Percentiles rank a stretch among this genome's conserved stretches.
Evolutionary conservation across 371 early-diverging fungal genomes (phyloP).

Genomic region (Rhizopus sp.): DNA sequence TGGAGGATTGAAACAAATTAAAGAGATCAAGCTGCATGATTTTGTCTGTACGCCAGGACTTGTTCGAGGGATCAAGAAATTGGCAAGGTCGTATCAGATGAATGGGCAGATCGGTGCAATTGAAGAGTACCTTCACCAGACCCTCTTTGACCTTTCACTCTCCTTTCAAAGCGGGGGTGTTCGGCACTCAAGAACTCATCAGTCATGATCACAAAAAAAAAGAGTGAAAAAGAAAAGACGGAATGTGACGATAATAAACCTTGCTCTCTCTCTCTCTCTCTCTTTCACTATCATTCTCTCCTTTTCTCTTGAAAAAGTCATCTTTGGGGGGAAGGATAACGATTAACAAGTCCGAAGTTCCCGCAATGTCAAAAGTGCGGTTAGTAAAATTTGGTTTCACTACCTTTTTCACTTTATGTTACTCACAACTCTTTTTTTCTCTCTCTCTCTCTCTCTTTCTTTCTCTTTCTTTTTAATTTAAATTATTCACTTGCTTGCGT

Average conservation of each 20-base stretch:
- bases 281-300: no score
- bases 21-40: constrained; percentile 9
- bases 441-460: not conserved
- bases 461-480: not conserved
- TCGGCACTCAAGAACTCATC: constrained; percentile 1
- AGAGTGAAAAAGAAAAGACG: no score
- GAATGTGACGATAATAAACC: no score
- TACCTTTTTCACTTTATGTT: no score
- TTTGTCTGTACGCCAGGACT: constrained; percentile 15
- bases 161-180: not conserved
- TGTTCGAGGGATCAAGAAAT: constrained; percentile 4
- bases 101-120: not conserved
- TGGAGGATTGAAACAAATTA: constrained; percentile 3
- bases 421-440: no score
- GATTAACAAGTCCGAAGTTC: no score
- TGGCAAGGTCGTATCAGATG: not conserved
- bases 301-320: no score
- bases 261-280: no score
- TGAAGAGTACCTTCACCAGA: constrained; percentile 1
- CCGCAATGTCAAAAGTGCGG: no score
- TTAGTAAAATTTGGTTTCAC: no score
- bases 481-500: not conserved
- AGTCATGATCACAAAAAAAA: no score
- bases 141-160: not conserved
- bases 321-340: no score